Conservation (phyloP, 2,329 filamentous ascomycete genomes). For the Bimuria novae-zelandiae region DNA sequence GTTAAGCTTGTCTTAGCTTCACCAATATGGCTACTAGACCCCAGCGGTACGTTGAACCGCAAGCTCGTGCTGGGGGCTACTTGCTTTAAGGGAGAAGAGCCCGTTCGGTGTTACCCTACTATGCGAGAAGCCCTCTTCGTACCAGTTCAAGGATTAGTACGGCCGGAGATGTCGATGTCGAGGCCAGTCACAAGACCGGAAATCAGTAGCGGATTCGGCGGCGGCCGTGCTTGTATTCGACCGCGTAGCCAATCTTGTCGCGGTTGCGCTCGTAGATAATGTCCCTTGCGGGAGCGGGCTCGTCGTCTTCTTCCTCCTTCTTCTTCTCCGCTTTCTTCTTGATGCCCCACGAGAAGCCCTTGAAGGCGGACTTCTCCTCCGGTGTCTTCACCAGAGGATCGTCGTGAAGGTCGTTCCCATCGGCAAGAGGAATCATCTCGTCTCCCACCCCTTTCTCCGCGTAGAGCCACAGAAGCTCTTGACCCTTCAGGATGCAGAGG, state of each 20-base stretch:
- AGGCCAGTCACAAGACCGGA: no score
- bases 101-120: not conserved
- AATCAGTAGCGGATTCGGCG: no score
- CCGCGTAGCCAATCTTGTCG: no score
- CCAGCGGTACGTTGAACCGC: constrained; percentile 5
- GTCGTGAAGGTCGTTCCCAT: not conserved
- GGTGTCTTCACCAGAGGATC: not conserved
- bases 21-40: not conserved
- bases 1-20: constrained; percentile 2
- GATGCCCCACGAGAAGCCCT: not conserved
- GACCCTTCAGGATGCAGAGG: not conserved
- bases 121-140: constrained; percentile 3
- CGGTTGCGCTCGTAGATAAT: no score
- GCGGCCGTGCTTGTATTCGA: no score
- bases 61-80: not conserved
- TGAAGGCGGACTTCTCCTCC: not conserved
- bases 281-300: no score
- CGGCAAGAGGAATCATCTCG: not conserved
- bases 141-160: not conserved
- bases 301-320: no score
- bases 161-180: not conserved
- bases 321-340: not conserved
- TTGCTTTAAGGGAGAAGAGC: constrained; percentile 3
- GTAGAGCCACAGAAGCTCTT: not conserved
- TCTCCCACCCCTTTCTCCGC: not conserved